Conservation (phyloP, 352 stramenopile genomes). For the Achlya hypogyna region DNA sequence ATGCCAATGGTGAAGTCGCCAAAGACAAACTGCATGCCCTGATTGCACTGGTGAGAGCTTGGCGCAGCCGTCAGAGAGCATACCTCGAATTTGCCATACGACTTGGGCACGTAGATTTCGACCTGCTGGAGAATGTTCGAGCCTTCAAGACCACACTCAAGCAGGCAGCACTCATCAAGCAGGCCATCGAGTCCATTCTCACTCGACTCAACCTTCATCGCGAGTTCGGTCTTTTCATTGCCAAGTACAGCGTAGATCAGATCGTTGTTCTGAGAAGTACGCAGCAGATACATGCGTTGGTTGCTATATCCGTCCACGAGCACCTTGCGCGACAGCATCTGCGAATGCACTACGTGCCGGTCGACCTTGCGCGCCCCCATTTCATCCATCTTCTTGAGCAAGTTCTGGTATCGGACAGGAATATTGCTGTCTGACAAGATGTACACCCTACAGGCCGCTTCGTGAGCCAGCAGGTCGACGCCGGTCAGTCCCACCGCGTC, state of each 20-base stretch:
- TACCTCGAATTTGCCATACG: conserved; percentile 79
- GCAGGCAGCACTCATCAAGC: conserved; percentile 66
- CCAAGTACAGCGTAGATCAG: conserved; percentile 74
- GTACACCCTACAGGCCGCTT: conserved; percentile 47
- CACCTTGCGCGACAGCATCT: conserved; percentile 80
- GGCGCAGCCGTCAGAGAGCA: background rate
- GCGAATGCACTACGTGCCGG: conserved; percentile 74
- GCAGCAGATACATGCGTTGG: conserved; percentile 85
- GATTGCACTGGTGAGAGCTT: background rate
- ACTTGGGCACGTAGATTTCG: conserved; percentile 85
- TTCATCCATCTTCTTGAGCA: conserved; percentile 73
- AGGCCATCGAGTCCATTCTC: conserved; percentile 67
- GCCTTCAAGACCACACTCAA: conserved; percentile 76
- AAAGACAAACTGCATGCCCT: conserved; percentile 73
- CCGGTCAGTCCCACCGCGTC: conserved; percentile 6
- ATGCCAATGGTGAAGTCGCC: conserved; percentile 80
- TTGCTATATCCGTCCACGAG: conserved; percentile 62
- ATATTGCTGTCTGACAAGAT: conserved; percentile 74
- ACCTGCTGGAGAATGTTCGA: conserved; percentile 82
- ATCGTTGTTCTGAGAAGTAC: conserved; percentile 84
- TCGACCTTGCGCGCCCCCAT: conserved; percentile 74
- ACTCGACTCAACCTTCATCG: conserved; percentile 27
- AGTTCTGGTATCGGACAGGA: conserved; percentile 79
- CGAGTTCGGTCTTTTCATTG: conserved; percentile 47
- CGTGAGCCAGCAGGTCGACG: no score